Base-by-base conservation (phyloP, 1,139 yeast species). In the Taphrina sp. region DNA sequence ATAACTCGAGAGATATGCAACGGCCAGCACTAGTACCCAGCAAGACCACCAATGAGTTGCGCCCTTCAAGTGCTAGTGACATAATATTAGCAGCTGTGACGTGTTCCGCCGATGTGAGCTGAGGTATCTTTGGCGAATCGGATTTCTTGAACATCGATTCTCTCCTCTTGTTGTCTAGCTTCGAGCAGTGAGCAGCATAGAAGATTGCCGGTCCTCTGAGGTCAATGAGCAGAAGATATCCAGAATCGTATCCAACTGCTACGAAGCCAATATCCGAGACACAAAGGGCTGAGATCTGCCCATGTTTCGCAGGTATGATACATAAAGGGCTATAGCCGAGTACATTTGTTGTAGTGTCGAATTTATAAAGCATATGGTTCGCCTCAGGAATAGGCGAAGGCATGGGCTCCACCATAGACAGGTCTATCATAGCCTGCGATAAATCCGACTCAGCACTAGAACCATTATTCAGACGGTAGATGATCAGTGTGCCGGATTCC, bases 21-120 rank as follows among this genome's bases (percentile, higher is more conserved):
- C 87, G 86, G 14, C 98, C 98, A 29, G 74, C 73, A 57, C 81
- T 79, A 0, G 96, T 85, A 26, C 98, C 99, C 12, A 83, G 85
- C 31, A 81, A 72, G 68, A 90, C 39, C 23, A 42, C 39, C 70
- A 29, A 86, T 66, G 47, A 92, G 79, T 19, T 89, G 82, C 0
- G 95, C 84, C 34, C 41, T 16, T 41, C 45, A 2, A 45, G 14
- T n/a, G 20, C 34, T 43, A 57, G 36, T 5, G 52, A 36, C 17
- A 39, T 22, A 41, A 56, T 37, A 10, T 29, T 26, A 23, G 28
- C 33, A 20, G 49, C 20, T 1, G 51, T 55, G 8, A 26, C 49
- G 49, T 33, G 34, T 17, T 55, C 47, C n/a, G n/a, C n/a, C n/a
- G n/a, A n/a, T n/a, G n/a, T n/a, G 17, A 42, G 38, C 8, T 19